These are phyloP conservation scores for Chrysochromulina parva DNA, from an alignment of 78 protist species.

Conservation along the genomic window DNA sequence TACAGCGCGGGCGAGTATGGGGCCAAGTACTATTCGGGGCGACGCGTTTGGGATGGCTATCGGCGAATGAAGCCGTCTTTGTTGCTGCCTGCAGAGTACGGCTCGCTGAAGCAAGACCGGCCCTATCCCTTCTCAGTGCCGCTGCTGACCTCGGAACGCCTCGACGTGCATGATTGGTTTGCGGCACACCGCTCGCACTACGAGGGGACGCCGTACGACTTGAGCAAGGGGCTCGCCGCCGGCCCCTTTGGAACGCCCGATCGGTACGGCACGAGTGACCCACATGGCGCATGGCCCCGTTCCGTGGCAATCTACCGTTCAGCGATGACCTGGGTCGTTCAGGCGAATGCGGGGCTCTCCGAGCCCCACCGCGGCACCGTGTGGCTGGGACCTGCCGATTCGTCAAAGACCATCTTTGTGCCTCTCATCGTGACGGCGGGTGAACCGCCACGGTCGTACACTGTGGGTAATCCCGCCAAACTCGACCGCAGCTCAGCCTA, in stretches of 20 bases:
- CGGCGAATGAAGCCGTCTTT: constrained; percentile 26
- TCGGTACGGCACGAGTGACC: neutral
- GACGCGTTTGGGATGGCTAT: constrained; percentile 60
- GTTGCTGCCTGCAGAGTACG: neutral
- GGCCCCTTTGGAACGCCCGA: constrained; percentile 65
- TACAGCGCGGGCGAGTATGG: neutral
- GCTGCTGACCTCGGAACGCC: neutral
- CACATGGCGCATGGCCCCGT: constrained; percentile 27
- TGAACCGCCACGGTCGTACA: neutral
- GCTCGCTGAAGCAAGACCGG: neutral
- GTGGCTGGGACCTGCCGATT: constrained; percentile 50
- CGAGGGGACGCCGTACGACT: constrained; percentile 44
- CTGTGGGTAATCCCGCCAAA: neutral
- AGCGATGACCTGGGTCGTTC: constrained; percentile 14
- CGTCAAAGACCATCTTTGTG: constrained; percentile 28
- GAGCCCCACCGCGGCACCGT: constrained; percentile 8
- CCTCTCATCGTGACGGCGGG: constrained; percentile 17
- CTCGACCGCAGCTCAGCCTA: constrained; percentile 13
- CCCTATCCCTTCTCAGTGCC: constrained; percentile 3
- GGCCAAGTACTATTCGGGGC: constrained; percentile 34
- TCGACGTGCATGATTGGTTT: neutral
- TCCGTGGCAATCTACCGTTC: constrained; percentile 49
- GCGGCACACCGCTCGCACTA: neutral
- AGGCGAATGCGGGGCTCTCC: constrained; percentile 6
- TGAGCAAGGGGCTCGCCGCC: constrained; percentile 53